Evolutionary conservation across 805 yeast species (phyloP).

Genomic region (Kodamaea kaohsiungensis): DNA sequence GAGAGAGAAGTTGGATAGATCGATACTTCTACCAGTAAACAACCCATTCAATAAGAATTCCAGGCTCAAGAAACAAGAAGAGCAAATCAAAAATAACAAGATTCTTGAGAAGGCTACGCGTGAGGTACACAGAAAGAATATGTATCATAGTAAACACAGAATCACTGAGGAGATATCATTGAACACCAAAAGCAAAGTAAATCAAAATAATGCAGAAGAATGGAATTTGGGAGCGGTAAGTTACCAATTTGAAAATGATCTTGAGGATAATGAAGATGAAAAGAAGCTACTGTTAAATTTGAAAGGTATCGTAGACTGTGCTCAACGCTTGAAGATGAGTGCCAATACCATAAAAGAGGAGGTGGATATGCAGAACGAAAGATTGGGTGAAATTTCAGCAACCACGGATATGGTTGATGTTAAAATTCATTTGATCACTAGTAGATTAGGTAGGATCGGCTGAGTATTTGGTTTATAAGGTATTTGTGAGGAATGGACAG

Average conservation of each 20-base stretch:
- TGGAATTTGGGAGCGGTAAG: slow-evolving; percentile 52
- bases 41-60: slow-evolving; percentile 89
- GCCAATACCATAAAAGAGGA: slow-evolving; percentile 77
- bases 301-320: slow-evolving; percentile 69
- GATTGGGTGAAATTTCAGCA: slow-evolving; percentile 73
- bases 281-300: slow-evolving; percentile 81
- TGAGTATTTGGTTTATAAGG: too few relatives aligned
- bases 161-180: slow-evolving; percentile 57
- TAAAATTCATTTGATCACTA: too few relatives aligned
- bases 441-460: too few relatives aligned
- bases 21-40: slow-evolving; percentile 76
- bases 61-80: slow-evolving; percentile 73
- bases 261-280: slow-evolving; percentile 92
- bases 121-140: slow-evolving; percentile 58
- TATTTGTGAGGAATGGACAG: too few relatives aligned
- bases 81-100: slow-evolving; percentile 59
- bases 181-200: slow-evolving; percentile 35
- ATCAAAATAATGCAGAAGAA: slow-evolving; percentile 53
- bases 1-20: slow-evolving; percentile 74
- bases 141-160: slow-evolving; percentile 67
- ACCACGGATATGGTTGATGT: too few relatives aligned
- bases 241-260: slow-evolving; percentile 85
- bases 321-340: slow-evolving; percentile 68
- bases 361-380: slow-evolving; percentile 72
- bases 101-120: slow-evolving; percentile 61